Conservation (phyloP, 352 stramenopile genomes). For the Bremia lactucae region DNA sequence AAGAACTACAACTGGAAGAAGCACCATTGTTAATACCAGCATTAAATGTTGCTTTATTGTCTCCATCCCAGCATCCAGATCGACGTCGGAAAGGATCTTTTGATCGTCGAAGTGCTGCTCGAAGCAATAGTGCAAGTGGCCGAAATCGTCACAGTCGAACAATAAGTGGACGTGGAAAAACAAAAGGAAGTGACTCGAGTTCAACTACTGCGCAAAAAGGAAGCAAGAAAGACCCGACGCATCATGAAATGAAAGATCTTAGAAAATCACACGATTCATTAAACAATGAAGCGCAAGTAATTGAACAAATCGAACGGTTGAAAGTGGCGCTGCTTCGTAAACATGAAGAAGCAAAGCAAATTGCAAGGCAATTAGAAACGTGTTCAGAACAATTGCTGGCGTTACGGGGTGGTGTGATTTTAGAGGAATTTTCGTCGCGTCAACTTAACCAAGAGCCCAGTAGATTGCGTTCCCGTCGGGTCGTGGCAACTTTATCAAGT, state of each 20-base stretch:
- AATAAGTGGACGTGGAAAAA: conserved; percentile 3
- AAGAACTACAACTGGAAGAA: conserved; percentile 5
- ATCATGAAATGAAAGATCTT: too few relatives aligned
- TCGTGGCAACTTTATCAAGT: conserved; percentile 7
- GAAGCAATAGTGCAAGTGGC: conserved; percentile 23
- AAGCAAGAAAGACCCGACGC: too few relatives aligned
- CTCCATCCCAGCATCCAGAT: conserved; percentile 8
- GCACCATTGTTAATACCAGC: conserved; percentile 1
- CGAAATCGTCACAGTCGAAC: conserved; percentile 22
- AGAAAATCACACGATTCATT: too few relatives aligned
- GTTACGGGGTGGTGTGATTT: conserved; percentile 14
- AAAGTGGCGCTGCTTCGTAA: conserved; percentile 59
- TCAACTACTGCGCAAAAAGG: too few relatives aligned
- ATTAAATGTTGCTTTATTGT: neutral
- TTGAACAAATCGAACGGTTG: conserved; percentile 56
- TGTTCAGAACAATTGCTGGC: conserved; percentile 42
- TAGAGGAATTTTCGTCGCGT: too few relatives aligned
- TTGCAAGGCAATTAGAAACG: conserved; percentile 40
- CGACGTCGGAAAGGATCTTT: conserved; percentile 12
- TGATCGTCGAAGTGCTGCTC: conserved; percentile 17
- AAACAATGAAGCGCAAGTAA: conserved; percentile 36
- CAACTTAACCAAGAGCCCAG: conserved; percentile 9
- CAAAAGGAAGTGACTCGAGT: conserved; percentile 2
- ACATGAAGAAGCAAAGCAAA: conserved; percentile 67
- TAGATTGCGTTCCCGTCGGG: conserved; percentile 2